Base-by-base conservation (phyloP, 768 basidiomycete genomes). In the Termitomyces sp. region DNA sequence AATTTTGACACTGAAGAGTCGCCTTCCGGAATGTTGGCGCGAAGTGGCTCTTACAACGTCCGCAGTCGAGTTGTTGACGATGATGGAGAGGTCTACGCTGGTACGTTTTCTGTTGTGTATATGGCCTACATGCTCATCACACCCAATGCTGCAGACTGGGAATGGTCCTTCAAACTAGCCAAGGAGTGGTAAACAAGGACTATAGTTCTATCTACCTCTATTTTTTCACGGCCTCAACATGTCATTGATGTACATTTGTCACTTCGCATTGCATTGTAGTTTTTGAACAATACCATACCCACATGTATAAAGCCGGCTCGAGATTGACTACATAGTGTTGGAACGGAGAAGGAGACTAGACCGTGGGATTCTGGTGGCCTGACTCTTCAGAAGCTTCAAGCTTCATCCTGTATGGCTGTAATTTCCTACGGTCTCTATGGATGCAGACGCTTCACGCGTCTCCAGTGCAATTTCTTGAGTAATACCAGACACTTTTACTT, bases 91-190 rank as follows among this genome's bases (percentile, higher is more conserved):
- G 76, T 93, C 38, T 94, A 87, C 68, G 84, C 87, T 59, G 85
- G 91, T 90, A 67, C 43, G 84, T 72, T 9, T 57, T 7, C 34
- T 44, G 21, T 26, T 21, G 11, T 35, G 47, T 34, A 32, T 32
- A 28, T 34, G 15, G 17, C 35, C 28, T 30, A 45, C 34, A 26
- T 28, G 45, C 42, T 60, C 10, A 59, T 40, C 40, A 17, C 14
- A 17, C 30, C 22, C 26, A 45, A 47, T 28, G 21, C 7, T 5
- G n/a, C 42, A 87, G 90, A 92, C 60, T 92, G 86, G 75, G 83
- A 88, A 58, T 98, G 95, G 95, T 70, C 66, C 24, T 97, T 98
- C 80, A 96, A 93, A 69, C 79, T 98, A 56, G 84, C 78, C 43
- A 96, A 96, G 74, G 93, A 95, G 62, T 98, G 95, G 95, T 88